A percentile compares a stretch with the other conserved stretches of the same genome.
phyloP scores from a whole-genome alignment of 257 asterid species.

The Solanum bulbocastanum region DNA sequence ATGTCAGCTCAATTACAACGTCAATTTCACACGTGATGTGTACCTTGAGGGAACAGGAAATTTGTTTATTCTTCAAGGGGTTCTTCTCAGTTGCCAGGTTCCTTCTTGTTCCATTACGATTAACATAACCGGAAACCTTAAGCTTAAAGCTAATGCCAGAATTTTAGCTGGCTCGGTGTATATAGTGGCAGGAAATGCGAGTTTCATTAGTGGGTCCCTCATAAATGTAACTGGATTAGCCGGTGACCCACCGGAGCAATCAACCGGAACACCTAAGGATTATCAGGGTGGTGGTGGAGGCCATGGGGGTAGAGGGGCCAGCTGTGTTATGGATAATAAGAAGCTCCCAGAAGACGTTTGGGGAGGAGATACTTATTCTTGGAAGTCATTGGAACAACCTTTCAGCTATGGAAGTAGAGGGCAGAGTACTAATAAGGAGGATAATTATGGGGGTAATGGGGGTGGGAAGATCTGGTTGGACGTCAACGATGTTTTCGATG shows the following conservation, averaged over 20 bases:
- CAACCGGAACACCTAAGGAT: conserved; percentile 56
- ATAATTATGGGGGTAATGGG: conserved; percentile 75
- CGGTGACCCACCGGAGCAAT: conserved; percentile 31
- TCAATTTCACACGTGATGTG: conserved; percentile 46
- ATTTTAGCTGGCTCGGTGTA: conserved; percentile 47
- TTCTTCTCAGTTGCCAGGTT: conserved; percentile 37
- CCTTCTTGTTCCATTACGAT: conserved; percentile 46
- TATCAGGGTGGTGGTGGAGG: conserved; percentile 78
- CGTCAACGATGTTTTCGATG: conserved; percentile 21
- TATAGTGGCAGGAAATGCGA: conserved; percentile 44
- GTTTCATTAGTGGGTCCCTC: conserved; percentile 34
- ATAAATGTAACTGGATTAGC: conserved; percentile 60
- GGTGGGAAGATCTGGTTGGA: conserved; percentile 79
- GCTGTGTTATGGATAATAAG: conserved; percentile 65
- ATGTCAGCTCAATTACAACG: conserved; percentile 59
- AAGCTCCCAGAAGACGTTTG: conserved; percentile 70
- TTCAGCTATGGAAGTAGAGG: conserved; percentile 75
- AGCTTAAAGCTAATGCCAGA: conserved; percentile 26
- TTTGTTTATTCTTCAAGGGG: conserved; percentile 49
- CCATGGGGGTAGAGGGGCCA: conserved; percentile 85
- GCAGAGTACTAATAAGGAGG: conserved; percentile 55
- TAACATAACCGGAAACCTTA: conserved; percentile 49
- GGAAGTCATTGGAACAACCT: conserved; percentile 57
- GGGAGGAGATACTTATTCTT: conserved; percentile 81
- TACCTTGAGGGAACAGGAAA: conserved; percentile 47